phyloP scores from a whole-genome alignment of 2,329 filamentous ascomycete genomes.

The Clarireedia sp. region DNA sequence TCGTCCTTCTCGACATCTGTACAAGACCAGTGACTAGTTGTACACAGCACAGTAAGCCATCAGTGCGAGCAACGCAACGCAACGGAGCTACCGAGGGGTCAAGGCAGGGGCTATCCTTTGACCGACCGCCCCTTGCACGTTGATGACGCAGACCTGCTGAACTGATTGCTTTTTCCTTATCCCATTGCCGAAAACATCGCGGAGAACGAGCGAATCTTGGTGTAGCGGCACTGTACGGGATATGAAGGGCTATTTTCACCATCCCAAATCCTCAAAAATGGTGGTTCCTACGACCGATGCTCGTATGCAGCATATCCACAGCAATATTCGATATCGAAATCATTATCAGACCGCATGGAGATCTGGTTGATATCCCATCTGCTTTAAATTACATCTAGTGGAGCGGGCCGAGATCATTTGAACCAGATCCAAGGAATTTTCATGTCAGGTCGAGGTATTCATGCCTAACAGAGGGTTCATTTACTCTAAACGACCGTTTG shows the following conservation, averaged over 20 bases:
- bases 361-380: not conserved
- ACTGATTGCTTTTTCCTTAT: not conserved
- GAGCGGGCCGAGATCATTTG: not conserved
- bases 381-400: not conserved
- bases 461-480: not conserved
- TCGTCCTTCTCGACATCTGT: too few species aligned
- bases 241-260: too few species aligned
- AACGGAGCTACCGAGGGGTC: not conserved
- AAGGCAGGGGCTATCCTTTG: not conserved
- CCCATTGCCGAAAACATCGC: not conserved
- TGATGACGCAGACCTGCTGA: not conserved
- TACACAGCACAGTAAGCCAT: too few species aligned
- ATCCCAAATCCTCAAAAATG: too few species aligned
- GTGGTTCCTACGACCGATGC: too few species aligned
- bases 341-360: not conserved
- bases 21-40: too few species aligned
- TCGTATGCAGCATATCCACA: not conserved
- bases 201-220: not conserved
- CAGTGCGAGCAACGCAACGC: not conserved
- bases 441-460: not conserved
- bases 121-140: not conserved
- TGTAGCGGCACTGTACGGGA: not conserved
- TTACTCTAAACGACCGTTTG: not conserved
- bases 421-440: not conserved
- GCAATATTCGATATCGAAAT: not conserved